Conservation (phyloP, 2,329 filamentous ascomycete species). For the Lachnellula hyalina region DNA sequence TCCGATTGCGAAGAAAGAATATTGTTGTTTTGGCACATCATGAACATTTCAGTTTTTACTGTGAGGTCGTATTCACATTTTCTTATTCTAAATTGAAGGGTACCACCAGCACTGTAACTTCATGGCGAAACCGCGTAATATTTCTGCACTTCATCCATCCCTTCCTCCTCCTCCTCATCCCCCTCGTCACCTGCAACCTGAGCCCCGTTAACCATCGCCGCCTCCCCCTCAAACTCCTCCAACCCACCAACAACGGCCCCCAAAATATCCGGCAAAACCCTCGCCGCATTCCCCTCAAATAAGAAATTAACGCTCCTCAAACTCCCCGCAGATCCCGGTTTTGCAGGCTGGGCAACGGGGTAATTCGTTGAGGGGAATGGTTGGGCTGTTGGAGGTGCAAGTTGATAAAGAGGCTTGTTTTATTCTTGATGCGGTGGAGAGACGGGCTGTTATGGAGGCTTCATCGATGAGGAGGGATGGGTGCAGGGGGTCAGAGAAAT, state of each 20-base stretch:
- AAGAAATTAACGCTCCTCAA: slow-evolving; percentile 45
- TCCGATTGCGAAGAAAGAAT: no score
- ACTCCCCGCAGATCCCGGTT: slow-evolving; percentile 26
- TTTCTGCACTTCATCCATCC: slow-evolving; percentile 4
- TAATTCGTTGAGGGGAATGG: slow-evolving; percentile 34
- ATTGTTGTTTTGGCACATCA: no score
- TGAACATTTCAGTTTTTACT: no score
- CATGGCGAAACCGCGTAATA: not conserved
- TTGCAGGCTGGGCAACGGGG: slow-evolving; percentile 67
- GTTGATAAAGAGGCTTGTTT: not conserved
- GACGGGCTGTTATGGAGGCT: slow-evolving; percentile 32
- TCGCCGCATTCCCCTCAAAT: slow-evolving; percentile 53
- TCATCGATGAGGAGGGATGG: slow-evolving; percentile 57
- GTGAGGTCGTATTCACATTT: no score
- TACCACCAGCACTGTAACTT: no score
- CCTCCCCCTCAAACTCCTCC: not conserved
- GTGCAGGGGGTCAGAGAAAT: slow-evolving; percentile 74
- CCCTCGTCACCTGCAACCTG: not conserved
- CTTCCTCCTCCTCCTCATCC: not conserved
- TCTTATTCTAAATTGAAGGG: no score
- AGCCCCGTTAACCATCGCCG: not conserved
- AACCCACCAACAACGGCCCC: slow-evolving; percentile 13
- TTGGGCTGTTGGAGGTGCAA: slow-evolving; percentile 10
- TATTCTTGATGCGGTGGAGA: slow-evolving; percentile 28
- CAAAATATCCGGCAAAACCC: slow-evolving; percentile 50